A percentile compares a stretch with the other conserved stretches of the same genome.
Evolutionary conservation across 257 asterid genomes (phyloP).

Genomic region (Gentiana straminea): DNA sequence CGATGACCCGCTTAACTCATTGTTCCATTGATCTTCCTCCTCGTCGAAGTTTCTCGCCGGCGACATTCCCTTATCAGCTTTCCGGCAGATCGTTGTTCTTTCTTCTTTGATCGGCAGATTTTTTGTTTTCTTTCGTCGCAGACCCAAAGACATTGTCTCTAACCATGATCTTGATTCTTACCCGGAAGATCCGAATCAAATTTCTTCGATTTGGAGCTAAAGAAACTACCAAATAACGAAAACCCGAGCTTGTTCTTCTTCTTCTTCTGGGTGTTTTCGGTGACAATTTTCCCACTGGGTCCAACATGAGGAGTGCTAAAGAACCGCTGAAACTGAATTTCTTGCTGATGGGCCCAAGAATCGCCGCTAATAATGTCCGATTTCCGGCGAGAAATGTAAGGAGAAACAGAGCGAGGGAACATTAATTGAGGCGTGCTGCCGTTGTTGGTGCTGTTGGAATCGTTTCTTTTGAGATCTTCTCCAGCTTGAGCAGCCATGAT

Average conservation of each 20-base stretch:
- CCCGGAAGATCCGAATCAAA: conserved; percentile 13
- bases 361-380: conserved; percentile 22
- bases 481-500: conserved; percentile 30
- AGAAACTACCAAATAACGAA: conserved; percentile 18
- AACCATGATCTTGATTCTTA: conserved; percentile 38
- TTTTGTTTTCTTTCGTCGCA: conserved; percentile 37
- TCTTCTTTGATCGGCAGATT: conserved; percentile 31
- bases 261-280: conserved; percentile 12
- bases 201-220: conserved; percentile 33
- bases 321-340: conserved; percentile 22
- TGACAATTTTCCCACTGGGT: conserved; percentile 17
- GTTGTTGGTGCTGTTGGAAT: conserved; percentile 3
- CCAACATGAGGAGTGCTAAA: conserved; percentile 42
- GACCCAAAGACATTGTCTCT: conserved; percentile 29
- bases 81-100: conserved; percentile 28
- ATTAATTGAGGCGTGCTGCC: conserved; percentile 16
- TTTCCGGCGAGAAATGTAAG: conserved; percentile 39
- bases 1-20: conserved; percentile 60
- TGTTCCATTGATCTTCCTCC: conserved; percentile 51
- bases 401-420: conserved; percentile 47
- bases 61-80: conserved; percentile 55
- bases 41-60: conserved; percentile 51
- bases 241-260: conserved; percentile 13
- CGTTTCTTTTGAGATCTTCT: conserved; percentile 29
- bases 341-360: conserved; percentile 7